Evolutionary conservation across 176 grass and related monocot genomes (phyloP), one percentile per base, ranked within the genome.

Genomic region (Paspalum vaginatum): DNA sequence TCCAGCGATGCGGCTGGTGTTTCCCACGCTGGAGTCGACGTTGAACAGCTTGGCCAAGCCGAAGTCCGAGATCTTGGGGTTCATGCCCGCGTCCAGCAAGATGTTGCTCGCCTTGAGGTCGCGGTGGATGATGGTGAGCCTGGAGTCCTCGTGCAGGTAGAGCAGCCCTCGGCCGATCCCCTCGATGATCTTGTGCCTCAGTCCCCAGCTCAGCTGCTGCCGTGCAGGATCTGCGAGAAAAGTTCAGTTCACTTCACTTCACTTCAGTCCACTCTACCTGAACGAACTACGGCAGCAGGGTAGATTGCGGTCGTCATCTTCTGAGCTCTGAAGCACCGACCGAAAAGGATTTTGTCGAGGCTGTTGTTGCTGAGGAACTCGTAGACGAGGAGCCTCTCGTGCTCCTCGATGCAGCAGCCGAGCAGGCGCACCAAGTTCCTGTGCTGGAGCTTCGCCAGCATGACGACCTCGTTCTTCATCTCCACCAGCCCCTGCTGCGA

Each of bases 61-160:
- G 3, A 93, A 90, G 11, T 93, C 91, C 0, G 91, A 88, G 46
- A 93, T 93, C 85, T 93, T 93, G 50, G 87, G 87, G 20, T 74
- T 93, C 87, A 93, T 90, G 2, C 82, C 60, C 0, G 0, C n/a
- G 54, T 90, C 91, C 9, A 93, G 15, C 8, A 89, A 32, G 32
- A 90, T 82, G 73, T 90, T 93, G 64, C 87, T 78, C 0, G 80
- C 64, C 76, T 91, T 91, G 16, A 91, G 78, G 32, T 91, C 85
- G 0, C 89, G 78, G 24, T 83, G 86, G 52, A 92, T 67, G 14
- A 92, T 86, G 7, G 7, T 82, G 64, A 92, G 39, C 39, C 90
- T 85, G 0, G 85, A 94, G 39, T 91, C 91, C 65, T 94, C 88
- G 1, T 94, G 91, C 21, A 94, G 91, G 49, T 94, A 94, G 5